Conservation (phyloP, 345 rosid species). For the Gossypium bickii region DNA sequence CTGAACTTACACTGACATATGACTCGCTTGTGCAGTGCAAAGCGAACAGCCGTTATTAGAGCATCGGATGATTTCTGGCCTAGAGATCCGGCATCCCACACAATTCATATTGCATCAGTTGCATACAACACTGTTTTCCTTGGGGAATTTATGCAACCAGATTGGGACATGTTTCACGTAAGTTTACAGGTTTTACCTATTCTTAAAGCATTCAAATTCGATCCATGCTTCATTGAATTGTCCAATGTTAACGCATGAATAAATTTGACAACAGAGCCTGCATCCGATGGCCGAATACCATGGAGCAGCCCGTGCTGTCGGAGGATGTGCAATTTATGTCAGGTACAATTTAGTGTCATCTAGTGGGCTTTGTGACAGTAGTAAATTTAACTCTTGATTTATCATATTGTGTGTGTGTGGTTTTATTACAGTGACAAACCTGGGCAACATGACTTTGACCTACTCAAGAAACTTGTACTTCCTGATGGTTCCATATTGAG, state of each 20-base stretch:
- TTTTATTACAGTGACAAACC: constrained; percentile 51
- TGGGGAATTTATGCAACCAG: constrained; percentile 72
- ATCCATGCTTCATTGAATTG: not conserved
- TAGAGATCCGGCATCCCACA: constrained; percentile 62
- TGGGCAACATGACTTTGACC: constrained; percentile 59
- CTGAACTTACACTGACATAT: not conserved
- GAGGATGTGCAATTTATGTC: constrained; percentile 62
- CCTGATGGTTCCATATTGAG: constrained; percentile 64
- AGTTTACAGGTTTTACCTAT: constrained; percentile 13
- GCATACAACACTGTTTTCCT: constrained; percentile 65
- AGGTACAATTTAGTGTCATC: constrained; percentile 29
- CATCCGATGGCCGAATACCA: constrained; percentile 75
- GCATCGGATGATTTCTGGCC: constrained; percentile 80
- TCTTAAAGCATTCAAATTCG: not conserved
- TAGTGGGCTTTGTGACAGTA: not conserved
- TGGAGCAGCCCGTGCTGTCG: constrained; percentile 63
- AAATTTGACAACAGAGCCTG: constrained; percentile 39
- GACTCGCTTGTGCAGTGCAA: constrained; percentile 36
- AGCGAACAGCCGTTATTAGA: constrained; percentile 48
- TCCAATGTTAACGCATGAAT: constrained; percentile 1
- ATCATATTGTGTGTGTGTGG: not conserved
- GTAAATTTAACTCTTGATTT: not conserved
- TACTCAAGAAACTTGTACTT: constrained; percentile 60
- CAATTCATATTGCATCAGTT: constrained; percentile 67
- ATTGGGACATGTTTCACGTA: constrained; percentile 82